Percentiles rank a stretch among this genome's conserved stretches.
Conservation (phyloP, 176 grass and related monocot genomes). For the Cymbopogon citratus region DNA sequence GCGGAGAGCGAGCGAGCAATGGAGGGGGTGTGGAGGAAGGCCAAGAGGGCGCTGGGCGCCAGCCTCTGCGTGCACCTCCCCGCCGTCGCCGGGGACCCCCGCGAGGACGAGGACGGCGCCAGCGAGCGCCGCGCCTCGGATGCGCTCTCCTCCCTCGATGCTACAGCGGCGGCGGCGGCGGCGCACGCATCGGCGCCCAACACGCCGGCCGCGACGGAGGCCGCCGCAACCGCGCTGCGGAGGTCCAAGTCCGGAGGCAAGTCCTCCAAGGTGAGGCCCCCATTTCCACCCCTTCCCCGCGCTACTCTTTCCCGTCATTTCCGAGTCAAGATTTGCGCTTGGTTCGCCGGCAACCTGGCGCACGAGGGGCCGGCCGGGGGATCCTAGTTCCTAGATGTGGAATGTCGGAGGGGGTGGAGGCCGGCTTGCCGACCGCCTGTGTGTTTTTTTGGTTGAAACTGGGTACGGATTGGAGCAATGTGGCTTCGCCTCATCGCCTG, state of each 20-base stretch:
- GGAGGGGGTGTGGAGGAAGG: constrained; percentile 74
- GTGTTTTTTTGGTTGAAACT: not conserved
- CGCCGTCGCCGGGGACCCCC: constrained; percentile 25
- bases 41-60: constrained; percentile 62
- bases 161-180: not conserved
- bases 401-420: constrained; percentile 8
- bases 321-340: constrained; percentile 9
- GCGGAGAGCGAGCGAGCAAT: constrained; percentile 22
- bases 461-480: constrained; percentile 27
- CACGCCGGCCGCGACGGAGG: constrained; percentile 43
- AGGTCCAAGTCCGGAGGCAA: constrained; percentile 66
- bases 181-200: constrained; percentile 32
- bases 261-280: constrained; percentile 62
- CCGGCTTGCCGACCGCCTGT: not conserved
- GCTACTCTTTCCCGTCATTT: not conserved
- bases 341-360: not conserved
- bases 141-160: constrained; percentile 28
- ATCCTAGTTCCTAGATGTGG: not conserved
- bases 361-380: not conserved
- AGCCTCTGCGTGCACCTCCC: constrained; percentile 64
- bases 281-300: not conserved
- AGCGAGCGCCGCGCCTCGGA: constrained; percentile 45
- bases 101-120: constrained; percentile 11
- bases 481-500: constrained; percentile 5
- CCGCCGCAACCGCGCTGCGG: constrained; percentile 32